Conservation (phyloP, 2,329 filamentous ascomycete genomes). For the Diaporthe amygdali region DNA sequence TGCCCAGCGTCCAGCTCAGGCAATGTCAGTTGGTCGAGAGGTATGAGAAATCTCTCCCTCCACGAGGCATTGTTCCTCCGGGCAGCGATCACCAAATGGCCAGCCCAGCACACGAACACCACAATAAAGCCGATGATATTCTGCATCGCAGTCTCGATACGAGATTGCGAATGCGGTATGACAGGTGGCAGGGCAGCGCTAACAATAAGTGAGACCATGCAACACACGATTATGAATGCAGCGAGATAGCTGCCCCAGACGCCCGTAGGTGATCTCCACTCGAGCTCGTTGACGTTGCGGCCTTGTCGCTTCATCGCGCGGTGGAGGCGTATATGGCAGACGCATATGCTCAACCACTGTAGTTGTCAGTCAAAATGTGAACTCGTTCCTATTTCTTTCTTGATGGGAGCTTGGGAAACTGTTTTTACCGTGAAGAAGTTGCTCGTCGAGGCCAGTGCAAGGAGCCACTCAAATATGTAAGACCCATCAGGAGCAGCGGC, state of each 20-base stretch:
- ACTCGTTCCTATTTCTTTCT: too few relatives aligned
- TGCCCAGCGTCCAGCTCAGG: not conserved
- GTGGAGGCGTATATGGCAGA: slow-evolving; percentile 52
- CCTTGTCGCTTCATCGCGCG: slow-evolving; percentile 44
- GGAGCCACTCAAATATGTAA: slow-evolving; percentile 50
- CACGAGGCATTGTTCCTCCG: not conserved
- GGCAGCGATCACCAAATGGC: not conserved
- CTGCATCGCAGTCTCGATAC: slow-evolving; percentile 13
- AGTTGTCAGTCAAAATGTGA: not conserved
- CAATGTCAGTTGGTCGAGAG: not conserved
- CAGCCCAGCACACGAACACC: slow-evolving; percentile 3
- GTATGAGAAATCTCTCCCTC: not conserved
- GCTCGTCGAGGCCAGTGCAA: slow-evolving; percentile 55
- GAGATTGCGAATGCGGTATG: slow-evolving; percentile 13
- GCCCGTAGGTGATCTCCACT: slow-evolving; percentile 37
- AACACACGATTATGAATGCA: slow-evolving; percentile 34
- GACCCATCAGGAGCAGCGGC: slow-evolving; percentile 41
- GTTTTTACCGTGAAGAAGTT: slow-evolving; percentile 45
- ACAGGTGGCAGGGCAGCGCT: slow-evolving; percentile 31
- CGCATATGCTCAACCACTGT: slow-evolving; percentile 49
- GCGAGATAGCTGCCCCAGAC: slow-evolving; percentile 33
- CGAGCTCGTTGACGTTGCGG: slow-evolving; percentile 38
- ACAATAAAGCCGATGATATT: slow-evolving; percentile 16
- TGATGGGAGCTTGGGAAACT: rapidly evolving
- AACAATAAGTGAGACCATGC: slow-evolving; percentile 37